A percentile compares a stretch with the other conserved stretches of the same genome.
phyloP scores from a whole-genome alignment of 1,284 basidiomycete species.

The Trametes sp. region DNA sequence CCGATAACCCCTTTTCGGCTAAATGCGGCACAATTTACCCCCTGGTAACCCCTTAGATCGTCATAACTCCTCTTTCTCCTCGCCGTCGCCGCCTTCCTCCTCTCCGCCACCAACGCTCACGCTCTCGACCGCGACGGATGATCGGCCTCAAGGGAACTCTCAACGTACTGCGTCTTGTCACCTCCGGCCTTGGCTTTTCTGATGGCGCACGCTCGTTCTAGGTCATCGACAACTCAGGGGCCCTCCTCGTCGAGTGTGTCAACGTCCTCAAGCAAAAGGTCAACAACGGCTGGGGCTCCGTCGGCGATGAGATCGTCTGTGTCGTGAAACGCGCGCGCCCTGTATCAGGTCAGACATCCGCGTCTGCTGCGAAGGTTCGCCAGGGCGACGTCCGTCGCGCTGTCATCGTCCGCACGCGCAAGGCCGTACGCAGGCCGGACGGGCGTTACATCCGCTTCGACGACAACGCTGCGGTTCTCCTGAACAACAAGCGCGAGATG shows the following conservation, averaged over 20 bases:
- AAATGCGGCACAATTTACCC: slow-evolving; percentile 1
- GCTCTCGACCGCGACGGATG: slow-evolving; percentile 55
- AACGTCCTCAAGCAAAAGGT: slow-evolving; percentile 97
- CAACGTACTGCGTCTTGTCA: slow-evolving; percentile 61
- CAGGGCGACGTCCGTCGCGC: slow-evolving; percentile 94
- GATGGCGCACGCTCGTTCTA: slow-evolving; percentile 40
- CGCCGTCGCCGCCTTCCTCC: neutral
- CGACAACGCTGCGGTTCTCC: slow-evolving; percentile 95
- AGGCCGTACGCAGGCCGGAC: slow-evolving; percentile 85
- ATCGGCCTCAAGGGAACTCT: slow-evolving; percentile 93
- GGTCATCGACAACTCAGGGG: slow-evolving; percentile 99
- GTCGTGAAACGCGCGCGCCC: slow-evolving; percentile 95
- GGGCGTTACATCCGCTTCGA: slow-evolving; percentile 91
- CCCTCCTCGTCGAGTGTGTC: slow-evolving; percentile 94
- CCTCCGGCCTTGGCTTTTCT: neutral
- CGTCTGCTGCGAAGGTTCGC: slow-evolving; percentile 84
- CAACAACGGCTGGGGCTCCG: slow-evolving; percentile 82
- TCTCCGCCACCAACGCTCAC: neutral
- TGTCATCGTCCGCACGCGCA: slow-evolving; percentile 92
- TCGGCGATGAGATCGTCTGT: slow-evolving; percentile 97
- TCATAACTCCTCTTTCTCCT: neutral
- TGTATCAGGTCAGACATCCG: slow-evolving; percentile 66
- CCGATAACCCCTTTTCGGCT: slow-evolving; percentile 11
- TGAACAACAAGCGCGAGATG: slow-evolving; percentile 98
- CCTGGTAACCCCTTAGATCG: slow-evolving; percentile 6